Base-by-base conservation (phyloP, 2,329 filamentous ascomycete genomes). In the Beauveria brongniartii region DNA sequence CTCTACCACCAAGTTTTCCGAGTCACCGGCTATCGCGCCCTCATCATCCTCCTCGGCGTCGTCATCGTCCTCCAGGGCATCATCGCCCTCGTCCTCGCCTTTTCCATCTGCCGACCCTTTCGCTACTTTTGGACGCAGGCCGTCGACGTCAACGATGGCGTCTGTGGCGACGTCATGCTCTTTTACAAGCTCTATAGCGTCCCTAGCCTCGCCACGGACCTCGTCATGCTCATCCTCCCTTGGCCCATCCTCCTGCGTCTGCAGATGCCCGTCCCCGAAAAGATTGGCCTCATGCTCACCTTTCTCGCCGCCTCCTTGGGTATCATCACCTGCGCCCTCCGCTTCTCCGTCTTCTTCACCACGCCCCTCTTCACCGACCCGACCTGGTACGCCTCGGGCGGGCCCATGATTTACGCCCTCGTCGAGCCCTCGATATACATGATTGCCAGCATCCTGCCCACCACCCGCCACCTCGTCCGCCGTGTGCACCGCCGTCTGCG, bases 361-460 rank as follows among this genome's bases (percentile, higher is more conserved):
- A 48, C 50, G 28, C 62, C 62, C 26, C 57, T 63, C 24, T 63
- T 63, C n/a, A 43, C 18, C 12, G 62, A 63, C 22, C 62, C 62
- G 18, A 63, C 62, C 18, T 63, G 62, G 62, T 63, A 63, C 37
- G 62, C 62, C 37, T 63, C 62, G 12, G 62, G 62, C 28, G 62
- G 62, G 10, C 58, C 62, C 44, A 63, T 63, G 58, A 61, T 63
- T 10, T 63, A 63, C 54, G 58, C 62, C 18, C 62, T 63, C 43
- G 62, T 63, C 62, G 62, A 63, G 46, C 62, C 62, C 22, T 61
- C 58, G 16, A 63, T 61, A 28, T 63, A 63, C 57, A 63, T 63
- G 62, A 61, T 63, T 37, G 62, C 62, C 9, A 63, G 62, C 22
- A 63, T 63, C 28, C 41, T 63, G 5, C 62, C 62, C 16, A 63